Base-by-base conservation (phyloP, 352 stramenopile genomes). In the Pythium myriotylum region DNA sequence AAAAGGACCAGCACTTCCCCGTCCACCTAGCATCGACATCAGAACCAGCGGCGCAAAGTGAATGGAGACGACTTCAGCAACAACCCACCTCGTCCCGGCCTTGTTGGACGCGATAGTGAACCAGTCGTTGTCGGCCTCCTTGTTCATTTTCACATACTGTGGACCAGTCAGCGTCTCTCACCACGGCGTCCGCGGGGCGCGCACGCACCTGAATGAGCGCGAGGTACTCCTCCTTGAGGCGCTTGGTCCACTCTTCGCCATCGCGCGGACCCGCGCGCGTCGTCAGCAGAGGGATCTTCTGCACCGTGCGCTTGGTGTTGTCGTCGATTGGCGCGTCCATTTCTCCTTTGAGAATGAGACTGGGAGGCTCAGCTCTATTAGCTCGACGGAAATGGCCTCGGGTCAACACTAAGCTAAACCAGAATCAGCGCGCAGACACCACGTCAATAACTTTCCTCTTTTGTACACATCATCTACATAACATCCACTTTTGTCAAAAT, bases 141-240 rank as follows among this genome's bases (percentile, higher is more conserved):
- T 96, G 77, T 96, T 96, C 71, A 88, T 88, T 58, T 92, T 91
- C 46, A 96, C 86, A 68, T 92, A 94, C 74, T 92, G 19, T 20
- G n/a, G 29, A 49, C 32, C 4, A 47, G 10, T n/a, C 16, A 24
- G n/a, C 4, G 29, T 32, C 13, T 51, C 14, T 7, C 20, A 13
- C 37, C 13, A 43, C n/a, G 7, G 41, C 41, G 13, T 2, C 7
- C n/a, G 4, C 5, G 41, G 14, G 17, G 9, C 41, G 22, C 23
- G 16, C 9, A 3, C 51, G 40, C 50, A 83, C 78, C 73, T 85
- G 81, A 54, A 96, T 96, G 22, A 96, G 80, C 51, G 84, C 78
- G 48, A 92, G 65, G 50, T 92, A 95, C 68, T 95, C 88, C 70
- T 96, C 88, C 63, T 95, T 95, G 16, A 96, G 68, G 16, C 88